Base-by-base conservation (phyloP, 2,329 filamentous ascomycete species). In the Cladophialophora yegresii region DNA sequence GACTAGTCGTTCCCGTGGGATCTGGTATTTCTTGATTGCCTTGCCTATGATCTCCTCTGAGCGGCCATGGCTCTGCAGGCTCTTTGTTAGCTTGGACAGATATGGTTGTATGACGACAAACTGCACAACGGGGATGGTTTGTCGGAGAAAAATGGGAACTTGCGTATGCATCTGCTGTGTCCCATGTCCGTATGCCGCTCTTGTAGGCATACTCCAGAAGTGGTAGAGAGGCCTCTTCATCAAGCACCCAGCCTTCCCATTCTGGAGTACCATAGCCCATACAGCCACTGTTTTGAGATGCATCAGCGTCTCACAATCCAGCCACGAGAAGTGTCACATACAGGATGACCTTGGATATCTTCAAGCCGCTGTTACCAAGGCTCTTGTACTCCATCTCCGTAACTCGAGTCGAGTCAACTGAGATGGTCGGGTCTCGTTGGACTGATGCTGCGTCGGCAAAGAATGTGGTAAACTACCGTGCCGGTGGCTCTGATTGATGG, bases 11-110 rank as follows among this genome's bases (percentile, higher is more conserved):
- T 84, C 76, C 16, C 85, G 79, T 0, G 83, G 83, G 45, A 87
- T 81, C 30, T 80, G 75, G 74, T 83, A 86, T 66, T 85, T 81
- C 72, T 85, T 83, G 72, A 88, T 82, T 0, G 85, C 84, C 70
- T 85, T 85, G 64, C 80, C 84, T 2, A n/a, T 72, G 80, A 69
- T 83, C 70, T 61, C 67, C 69, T 58, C 71, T 20, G 64, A 64
- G 26, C 64, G 63, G 26, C 65, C 70, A 36, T 71, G 68, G 36
- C 36, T 43, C 36, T 43, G 13, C 8, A 16, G 36, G 13, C 36
- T n/a, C 36, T 43, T 16, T 7, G n/a, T 43, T 43, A 43, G 36
- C 36, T 6, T 43, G 13, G 16, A 43, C 36, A 20, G 4, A 16
- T 13, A 43, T 16, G 5, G 36, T n/a, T n/a, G 36, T 6, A 43